Evolutionary conservation across 805 yeast species (phyloP).

Genomic region (Wickerhamiella dianesei): DNA sequence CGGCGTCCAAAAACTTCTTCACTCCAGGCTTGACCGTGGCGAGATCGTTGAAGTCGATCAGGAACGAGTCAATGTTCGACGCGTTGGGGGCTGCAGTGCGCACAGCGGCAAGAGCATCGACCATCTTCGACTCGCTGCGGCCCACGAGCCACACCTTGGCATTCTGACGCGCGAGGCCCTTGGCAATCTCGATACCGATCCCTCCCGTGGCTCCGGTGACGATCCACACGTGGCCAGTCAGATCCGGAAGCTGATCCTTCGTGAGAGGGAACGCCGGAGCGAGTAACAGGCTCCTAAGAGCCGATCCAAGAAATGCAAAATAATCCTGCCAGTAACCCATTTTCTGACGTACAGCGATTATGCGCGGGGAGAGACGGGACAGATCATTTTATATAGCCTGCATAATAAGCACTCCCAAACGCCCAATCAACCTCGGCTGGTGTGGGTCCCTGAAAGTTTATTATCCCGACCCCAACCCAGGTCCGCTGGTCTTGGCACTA

Average conservation of each 20-base stretch:
- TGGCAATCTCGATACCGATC: constrained; percentile 14
- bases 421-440: neutral
- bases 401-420: neutral
- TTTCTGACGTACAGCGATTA: no score
- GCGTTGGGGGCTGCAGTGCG: constrained; percentile 18
- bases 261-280: neutral
- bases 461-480: neutral
- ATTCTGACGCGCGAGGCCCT: constrained; percentile 5
- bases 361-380: neutral
- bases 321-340: neutral
- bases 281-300: neutral
- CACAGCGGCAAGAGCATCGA: constrained; percentile 22
- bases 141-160: constrained; percentile 30
- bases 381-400: neutral
- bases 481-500: no score
- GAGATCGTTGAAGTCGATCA: constrained; percentile 22
- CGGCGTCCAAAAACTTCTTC: constrained; percentile 19
- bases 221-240: constrained; percentile 25
- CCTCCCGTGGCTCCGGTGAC: constrained; percentile 19
- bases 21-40: constrained; percentile 30
- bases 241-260: constrained; percentile 20
- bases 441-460: neutral
- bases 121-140: constrained; percentile 27
- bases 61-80: constrained; percentile 11
- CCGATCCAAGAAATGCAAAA: neutral